Conservation (phyloP, 192 early-diverging fungal species). For the Cetraspora pellucida region DNA sequence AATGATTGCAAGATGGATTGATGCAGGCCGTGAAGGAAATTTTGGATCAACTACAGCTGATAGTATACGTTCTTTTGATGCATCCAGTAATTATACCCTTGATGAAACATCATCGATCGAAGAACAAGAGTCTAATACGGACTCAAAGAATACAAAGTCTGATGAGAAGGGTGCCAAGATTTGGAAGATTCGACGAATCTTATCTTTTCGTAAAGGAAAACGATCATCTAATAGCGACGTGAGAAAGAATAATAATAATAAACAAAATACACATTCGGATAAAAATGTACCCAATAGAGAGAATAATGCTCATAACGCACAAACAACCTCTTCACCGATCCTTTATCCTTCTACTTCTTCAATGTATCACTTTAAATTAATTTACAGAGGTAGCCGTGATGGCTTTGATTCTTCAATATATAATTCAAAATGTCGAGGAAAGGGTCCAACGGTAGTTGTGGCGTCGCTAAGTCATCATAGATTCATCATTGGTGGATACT, state of each 20-base stretch:
- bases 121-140: neutral
- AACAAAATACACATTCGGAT: neutral
- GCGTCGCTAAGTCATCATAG: neutral
- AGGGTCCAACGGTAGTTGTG: constrained; percentile 15
- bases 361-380: constrained; percentile 23
- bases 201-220: neutral
- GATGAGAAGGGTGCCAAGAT: neutral
- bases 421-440: neutral
- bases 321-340: neutral
- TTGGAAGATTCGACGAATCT: neutral
- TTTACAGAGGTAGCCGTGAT: constrained; percentile 30
- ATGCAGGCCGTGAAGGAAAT: neutral
- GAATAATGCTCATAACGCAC: neutral
- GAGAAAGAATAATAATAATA: too few relatives aligned
- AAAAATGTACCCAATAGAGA: neutral
- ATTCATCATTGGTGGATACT: constrained; percentile 25
- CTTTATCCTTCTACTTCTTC: neutral
- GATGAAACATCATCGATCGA: neutral
- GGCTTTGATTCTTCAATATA: constrained; percentile 12
- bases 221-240: neutral
- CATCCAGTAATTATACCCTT: neutral
- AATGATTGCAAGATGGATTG: constrained; percentile 29
- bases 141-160: neutral
- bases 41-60: too few relatives aligned
- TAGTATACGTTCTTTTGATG: neutral